phyloP scores from a whole-genome alignment of 768 basidiomycete genomes.

The Leucocoprinus birnbaumii region DNA sequence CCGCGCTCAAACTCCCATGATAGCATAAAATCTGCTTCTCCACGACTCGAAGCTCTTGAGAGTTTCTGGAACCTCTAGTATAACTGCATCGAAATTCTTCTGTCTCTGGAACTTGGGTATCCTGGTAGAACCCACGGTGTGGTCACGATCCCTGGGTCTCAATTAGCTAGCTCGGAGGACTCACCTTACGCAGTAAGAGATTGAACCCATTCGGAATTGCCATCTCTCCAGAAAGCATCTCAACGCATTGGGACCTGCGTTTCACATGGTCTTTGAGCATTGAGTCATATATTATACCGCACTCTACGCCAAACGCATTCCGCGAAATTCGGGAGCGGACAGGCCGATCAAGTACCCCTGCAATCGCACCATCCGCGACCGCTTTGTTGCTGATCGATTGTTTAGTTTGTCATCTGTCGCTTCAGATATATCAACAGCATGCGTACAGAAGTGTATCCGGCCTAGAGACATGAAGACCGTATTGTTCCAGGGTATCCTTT shows the following conservation, averaged over 20 bases:
- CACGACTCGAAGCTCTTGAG: not conserved
- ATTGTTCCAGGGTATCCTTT: constrained; percentile 27
- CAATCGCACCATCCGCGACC: constrained; percentile 24
- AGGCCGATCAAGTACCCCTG: constrained; percentile 32
- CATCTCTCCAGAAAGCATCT: constrained; percentile 27
- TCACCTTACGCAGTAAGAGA: constrained; percentile 30
- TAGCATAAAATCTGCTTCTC: not conserved
- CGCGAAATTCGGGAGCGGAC: constrained; percentile 38
- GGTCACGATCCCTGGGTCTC: not conserved
- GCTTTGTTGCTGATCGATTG: constrained; percentile 18
- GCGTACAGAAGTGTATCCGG: constrained; percentile 35
- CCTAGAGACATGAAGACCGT: constrained; percentile 34
- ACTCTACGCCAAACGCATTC: constrained; percentile 36
- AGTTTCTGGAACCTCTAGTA: not conserved
- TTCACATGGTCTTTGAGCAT: constrained; percentile 32
- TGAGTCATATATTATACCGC: constrained; percentile 25
- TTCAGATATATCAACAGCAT: not conserved
- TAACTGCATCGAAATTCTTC: not conserved
- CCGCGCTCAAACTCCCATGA: not conserved
- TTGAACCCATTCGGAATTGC: constrained; percentile 30
- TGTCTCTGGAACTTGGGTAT: not conserved
- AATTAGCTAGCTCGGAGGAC: not conserved
- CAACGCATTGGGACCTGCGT: constrained; percentile 20
- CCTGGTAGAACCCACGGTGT: not conserved
- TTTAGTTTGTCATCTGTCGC: constrained; percentile 27